These are phyloP conservation scores for Mortierella sp. DNA, from an alignment of 371 early-diverging fungal genomes.

Conservation along the genomic window DNA sequence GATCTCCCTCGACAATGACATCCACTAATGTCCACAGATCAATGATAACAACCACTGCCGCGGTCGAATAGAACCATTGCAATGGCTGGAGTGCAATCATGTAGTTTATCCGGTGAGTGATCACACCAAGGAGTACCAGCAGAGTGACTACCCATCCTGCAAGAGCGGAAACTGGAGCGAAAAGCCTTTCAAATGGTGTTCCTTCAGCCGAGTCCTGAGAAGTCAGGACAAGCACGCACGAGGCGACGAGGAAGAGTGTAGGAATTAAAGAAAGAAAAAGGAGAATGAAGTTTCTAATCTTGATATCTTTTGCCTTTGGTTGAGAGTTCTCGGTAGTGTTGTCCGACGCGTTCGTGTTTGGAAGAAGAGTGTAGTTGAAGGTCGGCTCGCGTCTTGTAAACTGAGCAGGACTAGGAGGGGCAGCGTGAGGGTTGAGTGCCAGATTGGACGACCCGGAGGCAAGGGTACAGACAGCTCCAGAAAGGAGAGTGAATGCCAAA, in stretches of 20 bases:
- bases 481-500: conserved; percentile 19
- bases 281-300: conserved; percentile 24
- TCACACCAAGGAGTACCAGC: conserved; percentile 11
- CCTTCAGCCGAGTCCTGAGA: conserved; percentile 9
- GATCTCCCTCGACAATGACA: conserved; percentile 13
- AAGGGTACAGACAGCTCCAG: conserved; percentile 17
- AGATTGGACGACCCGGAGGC: conserved; percentile 22
- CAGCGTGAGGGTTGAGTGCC: conserved; percentile 11
- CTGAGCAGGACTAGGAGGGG: conserved; percentile 2
- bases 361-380: conserved; percentile 45
- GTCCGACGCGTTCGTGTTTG: conserved; percentile 1
- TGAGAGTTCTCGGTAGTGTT: conserved; percentile 1
- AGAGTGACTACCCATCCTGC: conserved; percentile 31
- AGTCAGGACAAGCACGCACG: conserved; percentile 17
- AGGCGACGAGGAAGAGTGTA: conserved; percentile 4
- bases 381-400: conserved; percentile 29
- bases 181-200: conserved; percentile 17
- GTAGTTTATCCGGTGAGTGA: conserved; percentile 31
- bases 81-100: conserved; percentile 36
- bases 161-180: conserved; percentile 21
- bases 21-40: conserved; percentile 36
- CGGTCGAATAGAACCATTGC: conserved; percentile 47
- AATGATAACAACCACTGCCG: conserved; percentile 12
- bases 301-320: conserved; percentile 42
- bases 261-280: conserved; percentile 34